Evolutionary conservation across 2,329 filamentous ascomycete genomes (phyloP), one percentile per base, ranked within the genome.

Genomic region (Aspergillus sp.): DNA sequence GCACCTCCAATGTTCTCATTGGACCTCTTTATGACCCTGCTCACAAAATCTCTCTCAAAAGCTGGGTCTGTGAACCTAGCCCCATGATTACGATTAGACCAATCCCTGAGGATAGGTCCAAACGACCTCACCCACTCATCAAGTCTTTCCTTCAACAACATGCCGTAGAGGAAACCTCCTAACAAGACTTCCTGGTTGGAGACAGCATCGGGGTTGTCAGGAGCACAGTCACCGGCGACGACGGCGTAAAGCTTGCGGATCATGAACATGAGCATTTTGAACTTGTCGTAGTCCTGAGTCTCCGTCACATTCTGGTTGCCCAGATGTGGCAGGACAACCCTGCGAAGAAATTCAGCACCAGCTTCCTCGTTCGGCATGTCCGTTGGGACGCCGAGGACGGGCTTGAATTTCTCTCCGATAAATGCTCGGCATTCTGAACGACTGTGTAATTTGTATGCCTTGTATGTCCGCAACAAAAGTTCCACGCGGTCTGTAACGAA

Each of bases 401-500:
- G 86, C 66, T 92, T 85, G 79, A 99, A 99, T 73, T 96, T 97
- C 70, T 90, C 84, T 58, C 95, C 95, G 15, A 99, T 81, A 71
- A 93, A 96, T 35, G 92, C 85, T 62, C 93, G 83, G 44, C 92
- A 96, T 70, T 93, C 88, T 14, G 85, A 83, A 76, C 88, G 90
- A 63, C 86, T 91, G 77, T 96, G 92, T 35, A 97, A 80, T 49
- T 86, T 85, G 76, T 97, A 98, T 21, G 85, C 85, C 76, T 97
- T 97, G 84, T 96, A 99, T 35, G 93, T 96, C 65, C 95, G 87
- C 64, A 99, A 79, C 51, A 99, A 80, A 58, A 98, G 80, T 79
- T 99, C 95, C 31, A 97, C 90, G 64, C 95, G 90, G 77, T 98
- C 93, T 6, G 92, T 96, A 63, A 98, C 85, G 78, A 97, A 98